Base-by-base conservation (phyloP, 2,329 filamentous ascomycete species). In the Hirsutella minnesotensis region DNA sequence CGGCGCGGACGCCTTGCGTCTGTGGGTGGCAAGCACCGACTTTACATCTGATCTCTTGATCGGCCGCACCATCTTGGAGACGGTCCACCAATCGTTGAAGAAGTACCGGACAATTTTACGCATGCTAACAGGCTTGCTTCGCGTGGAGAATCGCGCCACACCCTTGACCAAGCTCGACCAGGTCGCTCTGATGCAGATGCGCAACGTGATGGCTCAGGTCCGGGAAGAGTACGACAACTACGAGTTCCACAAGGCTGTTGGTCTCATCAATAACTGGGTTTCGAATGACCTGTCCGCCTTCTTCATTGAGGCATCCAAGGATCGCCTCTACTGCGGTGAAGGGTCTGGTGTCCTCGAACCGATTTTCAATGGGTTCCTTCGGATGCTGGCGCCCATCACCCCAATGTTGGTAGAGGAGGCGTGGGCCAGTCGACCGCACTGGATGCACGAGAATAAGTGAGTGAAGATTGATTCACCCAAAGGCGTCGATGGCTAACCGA, bases 1-100 rank as follows among this genome's bases (percentile, higher is more conserved):
- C 45, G 92, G 92, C 0, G 75, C 89, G 0, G 90, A 98, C 62
- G 86, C 84, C 4, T 70, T 98, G 43, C 80, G 94, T 10, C 66
- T 98, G 22, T 96, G 90, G 90, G 89, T 79, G 22, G 90, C 89
- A 3, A 86, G 84, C 60, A 87, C 84, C 53, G 90, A 98, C 62
- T 96, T 92, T 60, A 95, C 86, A 3, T 77, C 77, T 16, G 92
- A 98, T 57, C 81, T 96, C 5, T 73, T 83, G 7, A 82, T 98
- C 49, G 86, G 89, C 19, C 76, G 83, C 49, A 75, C 80, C 1
- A 80, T 92, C 0, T 72, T 98, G 8, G 77, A 83, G 52, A 77
- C 83, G 2, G 77, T 92, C 10, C 85, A 95, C 51, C 77, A 75
- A 38, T 75, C 79, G 2, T 65, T 96, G 20, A 73, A 89, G 61